Percentiles rank a stretch among this genome's conserved stretches.
These are phyloP conservation scores for Geranomyces variabilis DNA, from an alignment of 192 early-diverging fungal genomes.

Conservation along the genomic window DNA sequence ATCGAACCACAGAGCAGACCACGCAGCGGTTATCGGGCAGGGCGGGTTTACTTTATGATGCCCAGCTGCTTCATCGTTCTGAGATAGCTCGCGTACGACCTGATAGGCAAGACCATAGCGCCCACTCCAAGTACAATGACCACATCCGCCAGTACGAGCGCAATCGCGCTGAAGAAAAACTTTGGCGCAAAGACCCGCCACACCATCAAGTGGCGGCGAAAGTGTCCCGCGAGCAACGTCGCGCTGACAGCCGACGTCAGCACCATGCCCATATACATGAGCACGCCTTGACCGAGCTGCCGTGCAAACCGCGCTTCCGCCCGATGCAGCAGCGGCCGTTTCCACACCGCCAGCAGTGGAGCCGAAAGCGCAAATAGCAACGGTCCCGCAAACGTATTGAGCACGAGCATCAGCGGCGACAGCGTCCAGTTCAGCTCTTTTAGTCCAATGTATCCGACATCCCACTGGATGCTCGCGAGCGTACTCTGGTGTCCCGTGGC, in stretches of 20 bases:
- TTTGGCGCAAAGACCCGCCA: constrained; percentile 96
- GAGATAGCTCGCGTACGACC: constrained; percentile 20
- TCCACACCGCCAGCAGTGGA: constrained; percentile 67
- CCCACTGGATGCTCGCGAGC: constrained; percentile 89
- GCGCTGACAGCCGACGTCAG: constrained; percentile 51
- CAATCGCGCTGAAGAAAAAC: constrained; percentile 61
- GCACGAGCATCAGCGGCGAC: constrained; percentile 69
- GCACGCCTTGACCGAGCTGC: constrained; percentile 45
- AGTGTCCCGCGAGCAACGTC: constrained; percentile 65
- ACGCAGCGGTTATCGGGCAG: no score
- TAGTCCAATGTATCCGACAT: constrained; percentile 84
- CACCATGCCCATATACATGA: constrained; percentile 39
- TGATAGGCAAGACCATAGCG: constrained; percentile 27
- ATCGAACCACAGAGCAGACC: no score
- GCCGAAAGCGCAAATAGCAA: constrained; percentile 49
- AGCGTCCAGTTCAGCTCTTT: constrained; percentile 70
- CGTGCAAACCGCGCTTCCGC: constrained; percentile 44
- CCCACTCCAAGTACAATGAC: constrained; percentile 28
- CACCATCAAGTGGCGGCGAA: constrained; percentile 93
- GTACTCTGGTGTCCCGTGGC: constrained; percentile 91
- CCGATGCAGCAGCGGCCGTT: constrained; percentile 42
- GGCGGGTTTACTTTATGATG: neutral
- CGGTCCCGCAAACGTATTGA: constrained; percentile 75
- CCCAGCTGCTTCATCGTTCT: constrained; percentile 23
- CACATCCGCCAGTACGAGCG: constrained; percentile 24